phyloP scores from a whole-genome alignment of 768 basidiomycete genomes.

The Pleurotus citrinopileatus region DNA sequence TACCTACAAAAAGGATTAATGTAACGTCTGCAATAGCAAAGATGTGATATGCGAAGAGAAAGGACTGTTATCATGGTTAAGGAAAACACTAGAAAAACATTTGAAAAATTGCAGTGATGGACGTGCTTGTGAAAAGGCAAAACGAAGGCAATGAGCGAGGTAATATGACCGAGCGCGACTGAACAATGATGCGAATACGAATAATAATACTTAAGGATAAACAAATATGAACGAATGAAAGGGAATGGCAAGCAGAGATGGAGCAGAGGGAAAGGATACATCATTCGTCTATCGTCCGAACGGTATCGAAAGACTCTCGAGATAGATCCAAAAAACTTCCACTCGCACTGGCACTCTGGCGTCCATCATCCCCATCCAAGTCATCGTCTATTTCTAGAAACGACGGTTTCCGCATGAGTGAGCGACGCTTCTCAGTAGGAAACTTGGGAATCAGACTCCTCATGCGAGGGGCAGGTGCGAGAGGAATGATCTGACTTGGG shows the following conservation, averaged over 20 bases:
- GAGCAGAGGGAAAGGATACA: too few species aligned
- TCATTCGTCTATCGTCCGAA: constrained; percentile 27
- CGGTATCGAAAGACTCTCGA: constrained; percentile 49
- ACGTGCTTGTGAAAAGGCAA: constrained; percentile 2
- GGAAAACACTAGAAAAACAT: constrained; percentile 5
- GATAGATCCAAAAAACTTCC: constrained; percentile 52
- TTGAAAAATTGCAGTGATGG: neutral
- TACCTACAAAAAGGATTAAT: constrained; percentile 4
- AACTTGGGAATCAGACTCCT: constrained; percentile 27
- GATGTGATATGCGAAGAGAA: neutral
- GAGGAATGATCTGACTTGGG: constrained; percentile 10
- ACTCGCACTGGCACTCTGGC: constrained; percentile 11
- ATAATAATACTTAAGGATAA: constrained; percentile 15
- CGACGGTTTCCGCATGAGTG: constrained; percentile 65
- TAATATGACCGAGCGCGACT: constrained; percentile 1
- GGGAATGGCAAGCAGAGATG: neutral
- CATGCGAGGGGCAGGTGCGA: constrained; percentile 22
- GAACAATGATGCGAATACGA: constrained; percentile 9
- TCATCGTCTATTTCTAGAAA: constrained; percentile 70
- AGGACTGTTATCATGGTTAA: neutral
- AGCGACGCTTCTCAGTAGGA: constrained; percentile 42
- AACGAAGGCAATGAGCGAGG: constrained; percentile 3
- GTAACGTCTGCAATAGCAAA: neutral
- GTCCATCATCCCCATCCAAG: constrained; percentile 30
- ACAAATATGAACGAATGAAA: constrained; percentile 7